phyloP scores from a whole-genome alignment of 371 early-diverging fungal species.

The Apophysomyces elegans region DNA sequence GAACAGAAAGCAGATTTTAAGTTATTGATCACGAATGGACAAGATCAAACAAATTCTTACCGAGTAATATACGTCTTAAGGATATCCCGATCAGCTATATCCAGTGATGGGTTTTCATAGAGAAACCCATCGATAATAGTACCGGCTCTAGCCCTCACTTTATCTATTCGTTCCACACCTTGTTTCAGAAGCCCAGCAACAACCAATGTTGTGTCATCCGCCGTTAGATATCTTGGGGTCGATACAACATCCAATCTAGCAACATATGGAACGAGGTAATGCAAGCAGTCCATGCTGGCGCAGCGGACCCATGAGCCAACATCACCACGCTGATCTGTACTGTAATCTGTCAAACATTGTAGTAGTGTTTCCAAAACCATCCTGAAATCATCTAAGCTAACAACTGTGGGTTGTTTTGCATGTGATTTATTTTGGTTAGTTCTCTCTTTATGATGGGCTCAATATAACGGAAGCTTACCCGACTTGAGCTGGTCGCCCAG shows the following conservation, averaged over 20 bases:
- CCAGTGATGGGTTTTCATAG: slow-evolving; percentile 24
- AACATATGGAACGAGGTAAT: slow-evolving; percentile 48
- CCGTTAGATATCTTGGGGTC: slow-evolving; percentile 31
- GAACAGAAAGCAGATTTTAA: not conserved
- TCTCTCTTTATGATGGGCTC: slow-evolving; percentile 13
- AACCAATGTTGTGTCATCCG: slow-evolving; percentile 26
- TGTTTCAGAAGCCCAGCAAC: slow-evolving; percentile 68
- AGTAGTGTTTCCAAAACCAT: slow-evolving; percentile 48
- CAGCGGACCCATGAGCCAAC: slow-evolving; percentile 94
- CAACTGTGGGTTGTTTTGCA: not conserved
- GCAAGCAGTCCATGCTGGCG: slow-evolving; percentile 67
- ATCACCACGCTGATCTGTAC: slow-evolving; percentile 90
- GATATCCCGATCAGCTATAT: slow-evolving; percentile 31
- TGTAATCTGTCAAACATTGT: slow-evolving; percentile 81
- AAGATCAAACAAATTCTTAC: slow-evolving; percentile 22
- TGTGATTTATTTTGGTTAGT: slow-evolving; percentile 35
- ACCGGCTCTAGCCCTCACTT: slow-evolving; percentile 73
- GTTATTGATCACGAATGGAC: slow-evolving; percentile 4
- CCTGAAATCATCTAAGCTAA: slow-evolving; percentile 35
- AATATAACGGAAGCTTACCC: slow-evolving; percentile 33
- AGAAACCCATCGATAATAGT: slow-evolving; percentile 48
- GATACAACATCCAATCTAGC: slow-evolving; percentile 40
- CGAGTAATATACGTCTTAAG: slow-evolving; percentile 28
- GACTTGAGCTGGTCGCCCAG: slow-evolving; percentile 42
- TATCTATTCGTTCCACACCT: slow-evolving; percentile 83